Base-by-base conservation (phyloP, 2,329 filamentous ascomycete species). In the Colletotrichum tofieldiae region DNA sequence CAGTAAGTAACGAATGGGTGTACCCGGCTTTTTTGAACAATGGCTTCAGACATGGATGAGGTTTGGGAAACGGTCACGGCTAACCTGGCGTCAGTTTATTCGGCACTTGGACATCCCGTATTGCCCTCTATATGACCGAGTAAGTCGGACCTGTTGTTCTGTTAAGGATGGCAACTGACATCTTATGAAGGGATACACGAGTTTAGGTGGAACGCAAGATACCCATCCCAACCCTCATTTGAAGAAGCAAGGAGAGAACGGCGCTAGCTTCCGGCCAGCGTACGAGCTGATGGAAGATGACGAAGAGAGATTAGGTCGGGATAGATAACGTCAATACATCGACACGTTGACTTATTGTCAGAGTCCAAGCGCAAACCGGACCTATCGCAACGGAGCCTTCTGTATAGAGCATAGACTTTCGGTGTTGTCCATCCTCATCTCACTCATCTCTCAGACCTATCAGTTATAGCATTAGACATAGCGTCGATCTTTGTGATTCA, bases 141-240 rank as follows among this genome's bases (percentile, higher is more conserved):
- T 78, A 86, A 75, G 77, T 72, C 61, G 73, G 75, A 43, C 35
- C 23, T 2, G 7, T 7, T 5, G 5, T 11, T 5, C 2, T 1
- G 4, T 8, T 4, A 2, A 14, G 6, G 7, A 2, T 5, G 3
- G 9, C 18, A 26, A 23, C 66, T 71, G 26, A 71, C 47, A 2
- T n/a, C 1, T 26, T 23, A 6, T 6, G 1, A 78, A 80, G 75
- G 96, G 96, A 12, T 98, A 96, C 82, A 98, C 96, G 3, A 96
- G 93, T 75, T 86, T 99, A n/a, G 96, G 96, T 26, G 96, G 96
- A 3, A 94, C 91, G 32, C 92, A 91, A 67, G 94, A 99, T 82
- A 99, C 96, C 2, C 89, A 93, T 75, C 95, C 94, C 0, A 99
- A 99, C 79, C 96, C 96, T 12, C 90, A 89, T 45, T 82, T 97